A percentile compares a stretch with the other conserved stretches of the same genome.
Evolutionary conservation across 1,139 yeast genomes (phyloP).

Genomic region (Geotrichum phurueaensis): DNA sequence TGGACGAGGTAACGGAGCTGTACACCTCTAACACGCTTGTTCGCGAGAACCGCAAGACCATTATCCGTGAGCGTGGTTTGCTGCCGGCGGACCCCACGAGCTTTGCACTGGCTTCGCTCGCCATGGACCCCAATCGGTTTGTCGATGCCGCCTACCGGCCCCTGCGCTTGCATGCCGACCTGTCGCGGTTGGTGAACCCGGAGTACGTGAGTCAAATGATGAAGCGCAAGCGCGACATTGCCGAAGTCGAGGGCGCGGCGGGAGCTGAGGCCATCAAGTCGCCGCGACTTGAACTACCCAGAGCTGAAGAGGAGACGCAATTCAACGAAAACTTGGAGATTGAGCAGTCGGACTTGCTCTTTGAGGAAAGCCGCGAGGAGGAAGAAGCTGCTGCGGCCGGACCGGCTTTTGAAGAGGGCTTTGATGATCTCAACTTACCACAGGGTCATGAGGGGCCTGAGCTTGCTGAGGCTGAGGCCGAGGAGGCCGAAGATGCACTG

Average conservation of each 20-base stretch:
- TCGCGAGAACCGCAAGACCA: slow-evolving; percentile 16
- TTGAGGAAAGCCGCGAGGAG: slow-evolving; percentile 4
- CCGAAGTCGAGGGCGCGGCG: slow-evolving; percentile 27
- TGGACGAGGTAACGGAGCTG: slow-evolving; percentile 16
- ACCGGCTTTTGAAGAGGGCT: slow-evolving; percentile 4
- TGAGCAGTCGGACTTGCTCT: slow-evolving; percentile 10
- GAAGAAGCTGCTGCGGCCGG: slow-evolving; percentile 1
- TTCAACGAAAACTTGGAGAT: slow-evolving; percentile 8
- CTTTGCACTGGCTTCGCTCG: slow-evolving; percentile 18
- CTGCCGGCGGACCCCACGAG: slow-evolving; percentile 21
- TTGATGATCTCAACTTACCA: neutral
- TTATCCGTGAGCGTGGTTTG: slow-evolving; percentile 17
- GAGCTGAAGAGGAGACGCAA: neutral
- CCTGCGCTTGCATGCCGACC: slow-evolving; percentile 17
- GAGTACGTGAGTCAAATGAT: slow-evolving; percentile 24
- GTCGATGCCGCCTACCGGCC: slow-evolving; percentile 18
- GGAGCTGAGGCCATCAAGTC: slow-evolving; percentile 21
- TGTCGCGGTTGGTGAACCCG: slow-evolving; percentile 25
- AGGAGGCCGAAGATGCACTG: slow-evolving; percentile 22
- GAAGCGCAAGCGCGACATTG: slow-evolving; percentile 26
- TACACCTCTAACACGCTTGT: slow-evolving; percentile 12
- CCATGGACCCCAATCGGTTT: slow-evolving; percentile 14
- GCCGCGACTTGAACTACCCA: slow-evolving; percentile 6
- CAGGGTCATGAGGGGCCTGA: neutral
- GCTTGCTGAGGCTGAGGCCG: neutral